Evolutionary conservation across 2,329 filamentous ascomycete species (phyloP).

Genomic region (Dothiorella sarmentorum): DNA sequence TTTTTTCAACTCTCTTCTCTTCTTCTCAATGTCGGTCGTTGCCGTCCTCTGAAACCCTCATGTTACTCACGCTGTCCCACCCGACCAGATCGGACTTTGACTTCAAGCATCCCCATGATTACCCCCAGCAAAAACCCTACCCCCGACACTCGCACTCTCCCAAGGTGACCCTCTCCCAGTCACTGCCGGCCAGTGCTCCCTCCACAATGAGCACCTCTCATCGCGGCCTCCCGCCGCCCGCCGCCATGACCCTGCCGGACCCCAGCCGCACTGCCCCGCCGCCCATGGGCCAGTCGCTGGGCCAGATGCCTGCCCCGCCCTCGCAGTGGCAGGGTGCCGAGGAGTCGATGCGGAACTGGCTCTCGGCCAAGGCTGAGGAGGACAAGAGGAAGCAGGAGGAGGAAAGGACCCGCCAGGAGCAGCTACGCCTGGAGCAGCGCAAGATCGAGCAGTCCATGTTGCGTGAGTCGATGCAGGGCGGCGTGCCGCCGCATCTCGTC

Average conservation of each 20-base stretch:
- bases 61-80: constrained; percentile 52
- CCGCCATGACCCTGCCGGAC: constrained; percentile 51
- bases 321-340: constrained; percentile 49
- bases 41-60: constrained; percentile 27
- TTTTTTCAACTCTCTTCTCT: not conserved
- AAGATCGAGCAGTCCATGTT: constrained; percentile 53
- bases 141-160: constrained; percentile 40
- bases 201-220: constrained; percentile 50
- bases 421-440: constrained; percentile 48
- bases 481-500: constrained; percentile 50
- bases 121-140: constrained; percentile 41
- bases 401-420: constrained; percentile 52
- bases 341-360: constrained; percentile 51
- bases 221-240: constrained; percentile 52
- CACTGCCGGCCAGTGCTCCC: constrained; percentile 42
- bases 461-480: constrained; percentile 50
- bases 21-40: constrained; percentile 14
- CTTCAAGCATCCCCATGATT: constrained; percentile 48
- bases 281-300: constrained; percentile 31
- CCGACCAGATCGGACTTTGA: constrained; percentile 47
- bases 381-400: constrained; percentile 54
- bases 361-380: constrained; percentile 50
- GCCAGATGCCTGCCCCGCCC: constrained; percentile 44
- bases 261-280: constrained; percentile 40
- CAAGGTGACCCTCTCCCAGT: constrained; percentile 30